Evolutionary conservation across 495 filamentous ascomycete genomes (phyloP).

Genomic region (Hypoxylon fragiforme): DNA sequence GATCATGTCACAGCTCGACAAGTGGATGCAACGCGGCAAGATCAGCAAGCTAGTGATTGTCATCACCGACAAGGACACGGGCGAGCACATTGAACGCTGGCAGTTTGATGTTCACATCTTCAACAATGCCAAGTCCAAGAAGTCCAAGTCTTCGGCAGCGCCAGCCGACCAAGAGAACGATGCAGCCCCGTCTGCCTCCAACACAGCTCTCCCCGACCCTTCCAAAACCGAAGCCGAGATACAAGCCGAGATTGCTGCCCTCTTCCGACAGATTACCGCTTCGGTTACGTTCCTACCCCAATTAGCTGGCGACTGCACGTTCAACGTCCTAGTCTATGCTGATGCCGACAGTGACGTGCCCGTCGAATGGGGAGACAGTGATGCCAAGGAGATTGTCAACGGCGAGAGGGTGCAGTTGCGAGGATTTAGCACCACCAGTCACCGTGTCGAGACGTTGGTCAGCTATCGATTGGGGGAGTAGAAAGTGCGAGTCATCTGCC

Average conservation of each 20-base stretch:
- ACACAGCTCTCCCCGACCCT: conserved; percentile 40
- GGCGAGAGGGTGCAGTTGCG: conserved; percentile 94
- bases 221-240: conserved; percentile 93
- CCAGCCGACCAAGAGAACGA: conserved; percentile 58
- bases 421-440: conserved; percentile 92
- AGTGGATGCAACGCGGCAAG: conserved; percentile 95
- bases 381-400: conserved; percentile 95
- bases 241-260: conserved; percentile 89
- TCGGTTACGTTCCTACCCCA: conserved; percentile 96
- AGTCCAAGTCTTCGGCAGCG: conserved; percentile 33
- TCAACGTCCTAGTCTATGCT: conserved; percentile 97
- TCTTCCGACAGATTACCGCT: conserved; percentile 97
- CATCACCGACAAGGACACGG: conserved; percentile 93
- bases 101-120: conserved; percentile 94
- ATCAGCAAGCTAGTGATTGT: conserved; percentile 96
- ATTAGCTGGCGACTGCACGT: conserved; percentile 90
- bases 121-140: conserved; percentile 55
- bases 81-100: conserved; percentile 95
- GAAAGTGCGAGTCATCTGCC: conserved; percentile 7
- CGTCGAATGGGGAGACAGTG: conserved; percentile 97
- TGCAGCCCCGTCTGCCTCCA: conserved; percentile 23
- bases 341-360: conserved; percentile 96
- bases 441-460: conserved; percentile 90
- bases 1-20: conserved; percentile 94
- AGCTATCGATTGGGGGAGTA: conserved; percentile 73